Evolutionary conservation across 2,329 filamentous ascomycete genomes (phyloP).

Genomic region (Myotisia sp.): DNA sequence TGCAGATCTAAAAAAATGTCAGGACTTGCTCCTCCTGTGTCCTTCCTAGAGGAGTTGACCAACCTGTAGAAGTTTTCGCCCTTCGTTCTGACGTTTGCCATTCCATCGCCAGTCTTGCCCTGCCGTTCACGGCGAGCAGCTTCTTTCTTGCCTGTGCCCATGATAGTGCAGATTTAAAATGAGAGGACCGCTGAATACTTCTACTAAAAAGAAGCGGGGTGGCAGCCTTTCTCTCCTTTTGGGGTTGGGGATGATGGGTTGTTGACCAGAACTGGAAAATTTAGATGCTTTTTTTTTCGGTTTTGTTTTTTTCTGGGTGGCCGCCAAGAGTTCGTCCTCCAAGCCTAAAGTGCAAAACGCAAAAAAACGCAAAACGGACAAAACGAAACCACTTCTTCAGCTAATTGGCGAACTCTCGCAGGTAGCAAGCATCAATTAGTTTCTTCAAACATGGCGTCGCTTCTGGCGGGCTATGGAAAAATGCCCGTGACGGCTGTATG

Average conservation of each 20-base stretch:
- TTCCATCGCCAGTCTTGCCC: constrained; percentile 72
- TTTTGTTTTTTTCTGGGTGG: constrained; percentile 15
- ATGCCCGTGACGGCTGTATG: constrained; percentile 22
- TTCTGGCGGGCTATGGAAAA: constrained; percentile 7
- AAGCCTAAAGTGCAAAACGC: too few relatives aligned
- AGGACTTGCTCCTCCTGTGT: not conserved
- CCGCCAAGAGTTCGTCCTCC: constrained; percentile 10
- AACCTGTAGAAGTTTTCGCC: constrained; percentile 96
- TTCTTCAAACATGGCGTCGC: constrained; percentile 12
- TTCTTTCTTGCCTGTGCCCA: constrained; percentile 92
- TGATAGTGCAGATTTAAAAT: constrained; percentile 28
- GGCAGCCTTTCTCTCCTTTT: too few relatives aligned
- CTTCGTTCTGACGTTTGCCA: constrained; percentile 83
- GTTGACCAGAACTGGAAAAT: constrained; percentile 12
- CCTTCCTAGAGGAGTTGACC: constrained; percentile 13
- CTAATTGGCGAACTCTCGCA: too few relatives aligned
- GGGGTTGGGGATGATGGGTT: constrained; percentile 1
- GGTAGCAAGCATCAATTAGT: too few relatives aligned
- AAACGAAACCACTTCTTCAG: too few relatives aligned
- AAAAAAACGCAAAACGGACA: too few relatives aligned
- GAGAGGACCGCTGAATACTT: too few relatives aligned
- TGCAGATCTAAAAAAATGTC: constrained; percentile 38
- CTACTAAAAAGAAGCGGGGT: not conserved
- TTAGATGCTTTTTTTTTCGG: constrained; percentile 18
- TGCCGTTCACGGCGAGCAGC: constrained; percentile 66